Base-by-base conservation (phyloP, 2,329 filamentous ascomycete species). In the Gaeumannomyces sp. region DNA sequence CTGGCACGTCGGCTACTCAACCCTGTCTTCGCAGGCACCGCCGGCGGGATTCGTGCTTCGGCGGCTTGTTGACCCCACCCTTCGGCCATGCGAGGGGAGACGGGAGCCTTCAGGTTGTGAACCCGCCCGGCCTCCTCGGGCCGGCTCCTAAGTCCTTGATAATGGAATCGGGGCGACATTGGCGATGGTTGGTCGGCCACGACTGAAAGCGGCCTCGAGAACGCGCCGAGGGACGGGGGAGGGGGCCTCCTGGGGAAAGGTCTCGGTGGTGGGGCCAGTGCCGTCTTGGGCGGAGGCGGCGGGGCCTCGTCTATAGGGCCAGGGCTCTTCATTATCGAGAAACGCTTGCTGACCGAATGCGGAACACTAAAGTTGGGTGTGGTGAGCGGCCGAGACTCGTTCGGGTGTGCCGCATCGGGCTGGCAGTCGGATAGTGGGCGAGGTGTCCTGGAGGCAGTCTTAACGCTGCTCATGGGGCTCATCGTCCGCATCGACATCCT, bases 291-390 rank as follows among this genome's bases (percentile, higher is more conserved):
- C 50, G 60, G 35, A 50, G 60, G 33, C 19, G 25, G 25, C 29
- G 38, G n/a, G 1, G 62, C 35, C 59, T 7, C 69, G 66, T 28
- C 31, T 2, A 29, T 14, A 2, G 66, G 59, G 10, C 70, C 61
- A 0, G 66, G 62, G n/a, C 69, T 64, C 68, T 73, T 77, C 59
- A 74, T 69, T 7, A 77, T 71, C 1, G 81, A 83, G 60, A 78
- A 81, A 2, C 83, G 79, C 66, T 79, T 79, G 64, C 72, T 77
- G 0, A 77, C 77, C 1, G 75, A 72, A 38, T 83, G 77, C 14
- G 83, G 81, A 6, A 84, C 78, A 67, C 82, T 85, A 68, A 85
- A 85, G 69, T 85, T 85, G 2, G 80, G 80, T 4, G 81, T 76
- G 13, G 73, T 72, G 31, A 71, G 58, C n/a, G 59, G 45, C 6